Evolutionary conservation across 2,329 filamentous ascomycete species (phyloP).

Genomic region (Neurospora sp.): DNA sequence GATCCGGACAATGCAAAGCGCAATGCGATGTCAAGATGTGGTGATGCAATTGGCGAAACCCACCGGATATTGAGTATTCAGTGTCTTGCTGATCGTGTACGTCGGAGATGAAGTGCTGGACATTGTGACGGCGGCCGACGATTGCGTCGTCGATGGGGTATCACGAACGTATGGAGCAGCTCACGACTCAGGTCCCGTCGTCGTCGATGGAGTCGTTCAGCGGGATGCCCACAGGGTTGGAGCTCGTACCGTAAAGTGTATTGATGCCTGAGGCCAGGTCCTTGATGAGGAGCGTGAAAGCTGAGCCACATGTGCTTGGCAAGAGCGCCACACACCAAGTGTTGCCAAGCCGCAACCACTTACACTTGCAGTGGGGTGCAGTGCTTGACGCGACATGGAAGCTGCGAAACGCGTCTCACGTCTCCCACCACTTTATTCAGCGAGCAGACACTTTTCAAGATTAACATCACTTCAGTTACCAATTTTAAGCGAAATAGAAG

Average conservation of each 20-base stretch:
- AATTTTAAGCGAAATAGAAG: not conserved
- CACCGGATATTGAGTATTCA: constrained; percentile 81
- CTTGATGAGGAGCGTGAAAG: not conserved
- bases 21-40: not conserved
- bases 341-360: constrained; percentile 9
- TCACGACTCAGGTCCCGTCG: not conserved
- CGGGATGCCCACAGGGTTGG: constrained; percentile 8
- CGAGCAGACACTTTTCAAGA: not conserved
- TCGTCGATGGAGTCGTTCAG: not conserved
- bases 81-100: constrained; percentile 60
- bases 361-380: not conserved
- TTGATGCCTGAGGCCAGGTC: constrained; percentile 12
- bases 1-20: not conserved
- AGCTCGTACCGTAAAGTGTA: constrained; percentile 6
- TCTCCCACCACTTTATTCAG: not conserved
- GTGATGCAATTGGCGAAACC: constrained; percentile 26
- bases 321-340: not conserved
- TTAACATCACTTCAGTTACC: not conserved
- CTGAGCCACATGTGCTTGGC: not conserved
- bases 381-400: constrained; percentile 6
- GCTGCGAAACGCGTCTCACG: constrained; percentile 5
- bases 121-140: constrained; percentile 26
- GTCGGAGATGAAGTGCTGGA: constrained; percentile 29
- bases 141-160: constrained; percentile 15
- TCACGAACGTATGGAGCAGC: constrained; percentile 7